These are phyloP conservation scores for Magnolia kwangsiensis DNA, from an alignment of 164 flowering plant species.

Conservation along the genomic window DNA sequence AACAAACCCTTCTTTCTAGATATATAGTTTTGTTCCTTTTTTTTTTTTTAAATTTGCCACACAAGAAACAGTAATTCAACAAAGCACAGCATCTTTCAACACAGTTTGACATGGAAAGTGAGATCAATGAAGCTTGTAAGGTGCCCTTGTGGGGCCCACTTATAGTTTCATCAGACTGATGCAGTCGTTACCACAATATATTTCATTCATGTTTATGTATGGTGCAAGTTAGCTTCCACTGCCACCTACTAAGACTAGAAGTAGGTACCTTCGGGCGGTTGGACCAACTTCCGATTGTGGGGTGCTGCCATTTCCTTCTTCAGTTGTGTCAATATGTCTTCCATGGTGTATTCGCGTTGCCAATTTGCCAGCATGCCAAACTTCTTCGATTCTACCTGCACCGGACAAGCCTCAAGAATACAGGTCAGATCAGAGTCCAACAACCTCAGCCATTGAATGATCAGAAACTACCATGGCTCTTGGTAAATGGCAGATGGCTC, in stretches of 20 bases:
- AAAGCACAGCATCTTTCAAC: neutral
- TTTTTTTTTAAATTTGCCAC: neutral
- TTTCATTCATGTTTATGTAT: neutral
- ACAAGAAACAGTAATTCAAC: neutral
- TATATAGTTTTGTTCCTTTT: too few species aligned
- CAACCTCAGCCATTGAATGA: neutral
- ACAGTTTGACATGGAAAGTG: neutral
- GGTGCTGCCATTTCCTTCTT: conserved; percentile 91
- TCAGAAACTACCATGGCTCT: neutral
- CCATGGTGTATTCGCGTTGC: conserved; percentile 92
- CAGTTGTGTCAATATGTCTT: conserved; percentile 77
- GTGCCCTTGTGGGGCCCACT: neutral
- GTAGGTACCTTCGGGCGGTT: conserved; percentile 90
- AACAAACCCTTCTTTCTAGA: too few species aligned
- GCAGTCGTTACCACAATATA: neutral
- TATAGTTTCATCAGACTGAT: neutral
- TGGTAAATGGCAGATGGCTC: neutral
- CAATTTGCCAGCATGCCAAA: conserved; percentile 77
- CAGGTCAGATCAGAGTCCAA: neutral
- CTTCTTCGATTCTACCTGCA: conserved; percentile 79
- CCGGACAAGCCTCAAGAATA: neutral
- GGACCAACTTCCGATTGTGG: conserved; percentile 81
- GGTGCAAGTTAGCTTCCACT: neutral
- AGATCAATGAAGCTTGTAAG: neutral
- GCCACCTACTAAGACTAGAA: conserved; percentile 43